Conservation (phyloP, 208 protist genomes). For the Wallacemonas sp. region DNA sequence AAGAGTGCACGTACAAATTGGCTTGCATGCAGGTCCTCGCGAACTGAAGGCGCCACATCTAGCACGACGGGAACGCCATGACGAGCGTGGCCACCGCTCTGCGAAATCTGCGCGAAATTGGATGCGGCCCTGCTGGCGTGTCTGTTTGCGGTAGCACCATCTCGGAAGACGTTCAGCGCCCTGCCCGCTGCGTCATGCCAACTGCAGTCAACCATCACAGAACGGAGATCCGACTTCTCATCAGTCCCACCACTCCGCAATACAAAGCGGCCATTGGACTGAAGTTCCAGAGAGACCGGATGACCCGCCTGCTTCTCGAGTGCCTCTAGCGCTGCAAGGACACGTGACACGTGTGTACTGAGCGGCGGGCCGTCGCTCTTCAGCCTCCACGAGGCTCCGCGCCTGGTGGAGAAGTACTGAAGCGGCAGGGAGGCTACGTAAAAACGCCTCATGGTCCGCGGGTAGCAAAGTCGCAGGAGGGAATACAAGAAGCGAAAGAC, state of each 20-base stretch:
- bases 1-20: slow-evolving; percentile 23
- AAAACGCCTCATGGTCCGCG: too few relatives aligned
- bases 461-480: too few relatives aligned
- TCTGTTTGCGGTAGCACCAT: not conserved
- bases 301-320: not conserved
- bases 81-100: too few relatives aligned
- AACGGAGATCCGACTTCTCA: too few relatives aligned
- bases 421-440: too few relatives aligned
- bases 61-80: slow-evolving; percentile 19
- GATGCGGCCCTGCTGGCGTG: too few relatives aligned
- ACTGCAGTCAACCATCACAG: not conserved
- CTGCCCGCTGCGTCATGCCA: not conserved
- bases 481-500: too few relatives aligned
- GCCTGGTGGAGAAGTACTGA: too few relatives aligned
- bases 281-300: not conserved
- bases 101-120: too few relatives aligned
- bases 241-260: too few relatives aligned
- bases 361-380: too few relatives aligned
- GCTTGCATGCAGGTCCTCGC: slow-evolving; percentile 15
- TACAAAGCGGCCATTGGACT: not conserved
- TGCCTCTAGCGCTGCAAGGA: not conserved
- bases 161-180: not conserved
- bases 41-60: slow-evolving; percentile 9
- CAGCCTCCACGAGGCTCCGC: too few relatives aligned
- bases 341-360: slow-evolving; percentile 3